Evolutionary conservation across 2,329 filamentous ascomycete genomes (phyloP).

Genomic region (Fusarium multiceps): DNA sequence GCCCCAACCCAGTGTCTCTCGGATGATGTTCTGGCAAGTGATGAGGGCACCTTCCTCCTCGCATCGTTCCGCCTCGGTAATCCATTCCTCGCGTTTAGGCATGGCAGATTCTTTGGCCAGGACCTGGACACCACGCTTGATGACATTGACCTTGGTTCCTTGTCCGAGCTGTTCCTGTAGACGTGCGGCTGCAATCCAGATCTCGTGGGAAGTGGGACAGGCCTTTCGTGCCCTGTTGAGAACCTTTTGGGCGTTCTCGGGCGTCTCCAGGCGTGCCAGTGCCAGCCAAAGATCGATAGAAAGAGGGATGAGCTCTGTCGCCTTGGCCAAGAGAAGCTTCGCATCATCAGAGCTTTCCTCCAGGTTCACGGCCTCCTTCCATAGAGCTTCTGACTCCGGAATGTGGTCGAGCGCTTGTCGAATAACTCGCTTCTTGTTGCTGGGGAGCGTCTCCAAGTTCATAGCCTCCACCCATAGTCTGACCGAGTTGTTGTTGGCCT

Average conservation of each 20-base stretch:
- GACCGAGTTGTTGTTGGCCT: constrained; percentile 89
- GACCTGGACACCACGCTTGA: constrained; percentile 92
- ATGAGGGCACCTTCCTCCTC: constrained; percentile 89
- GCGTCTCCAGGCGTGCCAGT: constrained; percentile 86
- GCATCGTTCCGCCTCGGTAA: constrained; percentile 91
- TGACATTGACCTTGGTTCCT: constrained; percentile 84
- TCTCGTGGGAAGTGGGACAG: constrained; percentile 90
- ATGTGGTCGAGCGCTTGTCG: constrained; percentile 92
- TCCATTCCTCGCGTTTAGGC: constrained; percentile 98
- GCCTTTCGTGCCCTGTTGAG: constrained; percentile 96
- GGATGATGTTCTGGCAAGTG: constrained; percentile 90
- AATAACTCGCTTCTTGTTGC: constrained; percentile 92
- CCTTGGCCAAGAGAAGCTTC: constrained; percentile 88
- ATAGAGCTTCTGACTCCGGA: constrained; percentile 93
- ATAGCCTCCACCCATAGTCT: constrained; percentile 95
- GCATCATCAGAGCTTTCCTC: constrained; percentile 93
- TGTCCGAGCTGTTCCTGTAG: constrained; percentile 89
- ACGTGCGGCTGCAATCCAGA: constrained; percentile 95
- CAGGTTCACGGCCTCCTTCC: constrained; percentile 96
- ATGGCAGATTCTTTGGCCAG: constrained; percentile 93
- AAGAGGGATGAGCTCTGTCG: constrained; percentile 92
- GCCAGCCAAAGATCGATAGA: constrained; percentile 97
- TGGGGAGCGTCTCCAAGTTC: constrained; percentile 83
- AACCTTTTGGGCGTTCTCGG: constrained; percentile 92
- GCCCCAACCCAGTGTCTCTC: constrained; percentile 91